phyloP scores from a whole-genome alignment of 2,329 filamentous ascomycete species.

The Epichloe elymi region DNA sequence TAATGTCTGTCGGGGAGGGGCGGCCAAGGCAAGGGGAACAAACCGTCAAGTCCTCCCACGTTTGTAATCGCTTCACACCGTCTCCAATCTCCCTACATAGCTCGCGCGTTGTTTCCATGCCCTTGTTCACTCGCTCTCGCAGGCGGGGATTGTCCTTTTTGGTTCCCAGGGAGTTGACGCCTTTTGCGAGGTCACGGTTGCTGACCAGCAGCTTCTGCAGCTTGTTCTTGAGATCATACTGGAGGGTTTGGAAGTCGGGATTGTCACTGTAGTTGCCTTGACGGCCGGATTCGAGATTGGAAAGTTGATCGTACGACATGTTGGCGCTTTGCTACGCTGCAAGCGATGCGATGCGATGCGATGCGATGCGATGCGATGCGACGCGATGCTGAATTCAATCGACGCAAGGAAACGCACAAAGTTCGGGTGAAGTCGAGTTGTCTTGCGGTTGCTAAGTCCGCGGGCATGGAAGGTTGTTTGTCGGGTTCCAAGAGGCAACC shows the following conservation, averaged over 20 bases:
- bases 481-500: background rate
- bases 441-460: background rate
- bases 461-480: background rate
- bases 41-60: conserved; percentile 74
- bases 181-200: conserved; percentile 70
- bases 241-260: conserved; percentile 77
- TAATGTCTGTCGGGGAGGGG: background rate
- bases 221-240: conserved; percentile 72
- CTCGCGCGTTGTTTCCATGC: conserved; percentile 73
- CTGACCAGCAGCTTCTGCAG: conserved; percentile 82
- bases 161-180: conserved; percentile 82
- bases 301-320: conserved; percentile 90
- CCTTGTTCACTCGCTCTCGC: conserved; percentile 76
- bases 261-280: conserved; percentile 78
- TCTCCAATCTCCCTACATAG: conserved; percentile 88
- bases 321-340: background rate
- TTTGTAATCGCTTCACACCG: conserved; percentile 81
- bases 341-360: background rate
- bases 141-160: conserved; percentile 87
- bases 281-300: conserved; percentile 66
- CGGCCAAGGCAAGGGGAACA: conserved; percentile 13
- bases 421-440: background rate
- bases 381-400: background rate
- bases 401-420: too few species aligned
- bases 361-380: background rate